phyloP scores from a whole-genome alignment of 2,329 filamentous ascomycete genomes.

The Pezizomycotina sp. region DNA sequence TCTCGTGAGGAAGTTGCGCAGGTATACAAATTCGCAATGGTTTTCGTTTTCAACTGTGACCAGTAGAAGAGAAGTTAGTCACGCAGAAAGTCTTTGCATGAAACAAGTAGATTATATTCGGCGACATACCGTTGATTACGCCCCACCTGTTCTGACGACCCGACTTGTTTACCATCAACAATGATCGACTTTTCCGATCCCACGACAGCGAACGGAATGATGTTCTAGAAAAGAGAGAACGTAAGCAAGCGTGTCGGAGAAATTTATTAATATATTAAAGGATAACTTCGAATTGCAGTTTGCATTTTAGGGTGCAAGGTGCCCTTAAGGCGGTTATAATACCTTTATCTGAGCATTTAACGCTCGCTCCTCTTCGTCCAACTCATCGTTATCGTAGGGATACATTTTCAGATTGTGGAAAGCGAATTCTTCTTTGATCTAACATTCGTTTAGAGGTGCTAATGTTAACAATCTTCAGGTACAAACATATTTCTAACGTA shows the following conservation, averaged over 20 bases:
- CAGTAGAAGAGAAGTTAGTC: conserved; percentile 10
- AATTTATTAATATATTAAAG: too few relatives aligned
- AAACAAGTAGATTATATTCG: neutral
- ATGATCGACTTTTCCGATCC: conserved; percentile 97
- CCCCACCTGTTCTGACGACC: conserved; percentile 98
- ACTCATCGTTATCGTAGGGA: conserved; percentile 97
- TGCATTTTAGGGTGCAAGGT: neutral
- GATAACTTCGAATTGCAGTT: too few relatives aligned
- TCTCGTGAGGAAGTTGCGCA: conserved; percentile 94
- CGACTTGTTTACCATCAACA: conserved; percentile 91
- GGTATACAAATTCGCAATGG: conserved; percentile 98
- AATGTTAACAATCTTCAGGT: neutral
- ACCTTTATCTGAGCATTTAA: conserved; percentile 96
- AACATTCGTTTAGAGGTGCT: conserved; percentile 20
- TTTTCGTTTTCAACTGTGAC: conserved; percentile 96
- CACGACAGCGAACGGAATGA: conserved; percentile 94
- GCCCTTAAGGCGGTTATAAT: conserved; percentile 26
- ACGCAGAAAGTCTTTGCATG: neutral
- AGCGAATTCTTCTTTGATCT: conserved; percentile 95
- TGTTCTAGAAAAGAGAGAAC: conserved; percentile 51
- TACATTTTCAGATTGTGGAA: conserved; percentile 99
- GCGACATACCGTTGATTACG: conserved; percentile 56
- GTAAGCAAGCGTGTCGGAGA: conserved; percentile 27
- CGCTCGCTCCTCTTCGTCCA: conserved; percentile 87
- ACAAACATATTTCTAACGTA: neutral